Base-by-base conservation (phyloP, 148 eudicot genomes). In the Diospyros kaki region DNA sequence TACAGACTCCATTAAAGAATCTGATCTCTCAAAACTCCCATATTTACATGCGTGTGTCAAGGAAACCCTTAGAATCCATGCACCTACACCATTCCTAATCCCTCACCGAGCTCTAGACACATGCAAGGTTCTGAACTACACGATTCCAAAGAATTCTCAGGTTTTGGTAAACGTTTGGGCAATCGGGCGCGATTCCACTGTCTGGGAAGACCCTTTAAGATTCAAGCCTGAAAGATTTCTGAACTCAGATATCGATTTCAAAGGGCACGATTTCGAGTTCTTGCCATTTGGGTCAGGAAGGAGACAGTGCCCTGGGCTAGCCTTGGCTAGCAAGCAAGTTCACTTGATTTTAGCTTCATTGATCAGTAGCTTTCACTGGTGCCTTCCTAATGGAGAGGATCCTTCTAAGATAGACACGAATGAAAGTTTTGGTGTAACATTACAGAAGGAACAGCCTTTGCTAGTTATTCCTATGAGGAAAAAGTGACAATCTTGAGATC, bases 91-190 rank as follows among this genome's bases (percentile, higher is more conserved):
- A 1, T 64, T 73, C 41, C 76, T 63, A 5, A 13, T 73, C 12
- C 69, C 76, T 51, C 76, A 73, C 56, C 68, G 69, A 1, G 76
- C 76, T 0, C 8, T 52, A 5, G 69, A 73, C 50, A 11, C 68
- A 45, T 73, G 76, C 48, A 5, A 64, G 43, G 55, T 64, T 2
- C 50, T 73, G 76, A 48, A 13, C 42, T 73, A 63, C 69, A 73
- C 60, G 2, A 73, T 73, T 6, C 76, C 76, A 0, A 64, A 73
- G 55, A n/a, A 52, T 4, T 10, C 59, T 42, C 60, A 38, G 52
- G 55, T 73, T 2, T 3, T 73, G 17, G 76, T 73, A 14, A 73
- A 73, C 41, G 45, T 73, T 15, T 73, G 69, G 76, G 76, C 76
- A 8, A 73, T 63, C 12, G 69, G 69, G 14, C 76, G 60, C 1